Base-by-base conservation (phyloP, 2,329 filamentous ascomycete genomes). In the Penicillium sp. region DNA sequence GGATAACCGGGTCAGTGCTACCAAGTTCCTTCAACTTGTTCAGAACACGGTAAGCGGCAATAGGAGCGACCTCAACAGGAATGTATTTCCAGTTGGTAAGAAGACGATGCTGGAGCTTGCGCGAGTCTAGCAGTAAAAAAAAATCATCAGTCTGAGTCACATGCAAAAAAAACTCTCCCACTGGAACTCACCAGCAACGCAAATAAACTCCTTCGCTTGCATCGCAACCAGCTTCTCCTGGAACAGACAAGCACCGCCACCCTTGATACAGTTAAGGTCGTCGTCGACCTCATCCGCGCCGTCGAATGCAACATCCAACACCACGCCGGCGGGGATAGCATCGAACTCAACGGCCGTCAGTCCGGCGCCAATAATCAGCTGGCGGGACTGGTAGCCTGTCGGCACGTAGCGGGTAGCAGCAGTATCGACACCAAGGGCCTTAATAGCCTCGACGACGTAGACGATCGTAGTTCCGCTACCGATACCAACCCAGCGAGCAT, bases 221-320 rank as follows among this genome's bases (percentile, higher is more conserved):
- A 91, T 86, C 5, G 93, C 93, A 4, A 99, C 93, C 35, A 99
- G 82, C 81, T 99, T 99, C 79, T 99, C 95, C 76, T 98, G 95
- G 79, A 96, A 96, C 55, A 98, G 79, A 76, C 95, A 99, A n/a
- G 92, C 95, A 57, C 95, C 95, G 49, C 95, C 95, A 54, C 95
- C 95, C 80, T 98, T 98, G 80, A 99, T 98, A 71, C 93, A 91
- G 77, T 98, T 99, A 58, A 99, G 79, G 52, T 96, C 90, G 47
- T 91, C 87, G 72, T 99, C 95, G 31, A 99, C 92, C 79, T 99
- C 95, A 73, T 99, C 95, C 4, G 95, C 95, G 53, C 95, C 95
- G 71, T 99, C 95, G 72, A 99, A 99, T 49, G 90, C 90, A 19
- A 98, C 89, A 69, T 98, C 93, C 27, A 99, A 83, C 71, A 87